Evolutionary conservation across 306 rosid species (phyloP).

Genomic region (Dryas alaskensis): DNA sequence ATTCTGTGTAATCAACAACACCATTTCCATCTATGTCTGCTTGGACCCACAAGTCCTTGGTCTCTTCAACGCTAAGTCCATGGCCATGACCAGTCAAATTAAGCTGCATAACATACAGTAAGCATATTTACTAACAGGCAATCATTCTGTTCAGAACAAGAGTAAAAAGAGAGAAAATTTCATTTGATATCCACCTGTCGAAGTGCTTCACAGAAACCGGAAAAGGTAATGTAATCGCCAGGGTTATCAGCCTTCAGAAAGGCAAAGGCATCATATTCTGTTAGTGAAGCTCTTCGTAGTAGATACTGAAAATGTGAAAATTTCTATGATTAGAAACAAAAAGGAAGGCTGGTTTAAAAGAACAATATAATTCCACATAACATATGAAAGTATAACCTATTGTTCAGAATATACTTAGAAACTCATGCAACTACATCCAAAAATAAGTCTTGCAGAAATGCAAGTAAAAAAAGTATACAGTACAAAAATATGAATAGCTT

Average conservation of each 20-base stretch:
- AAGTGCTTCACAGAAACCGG: slow-evolving; percentile 79
- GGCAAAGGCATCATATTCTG: slow-evolving; percentile 66
- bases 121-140: neutral
- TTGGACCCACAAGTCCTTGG: slow-evolving; percentile 68
- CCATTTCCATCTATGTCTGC: slow-evolving; percentile 64
- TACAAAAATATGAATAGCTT: neutral
- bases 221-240: slow-evolving; percentile 59
- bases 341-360: neutral
- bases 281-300: slow-evolving; percentile 55
- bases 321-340: slow-evolving; percentile 21
- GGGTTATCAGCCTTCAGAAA: slow-evolving; percentile 60
- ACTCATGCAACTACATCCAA: neutral
- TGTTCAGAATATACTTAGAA: neutral
- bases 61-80: slow-evolving; percentile 63
- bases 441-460: neutral
- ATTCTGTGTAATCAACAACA: slow-evolving; percentile 57
- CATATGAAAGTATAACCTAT: neutral
- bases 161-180: neutral
- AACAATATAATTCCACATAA: neutral
- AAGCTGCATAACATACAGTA: slow-evolving; percentile 45
- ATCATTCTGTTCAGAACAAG: neutral
- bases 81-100: slow-evolving; percentile 61
- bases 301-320: slow-evolving; percentile 53
- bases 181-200: slow-evolving; percentile 39
- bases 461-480: neutral